Evolutionary conservation across 2,329 filamentous ascomycete species (phyloP), one percentile per base, ranked within the genome.

Genomic region (Apiospora hydei): DNA sequence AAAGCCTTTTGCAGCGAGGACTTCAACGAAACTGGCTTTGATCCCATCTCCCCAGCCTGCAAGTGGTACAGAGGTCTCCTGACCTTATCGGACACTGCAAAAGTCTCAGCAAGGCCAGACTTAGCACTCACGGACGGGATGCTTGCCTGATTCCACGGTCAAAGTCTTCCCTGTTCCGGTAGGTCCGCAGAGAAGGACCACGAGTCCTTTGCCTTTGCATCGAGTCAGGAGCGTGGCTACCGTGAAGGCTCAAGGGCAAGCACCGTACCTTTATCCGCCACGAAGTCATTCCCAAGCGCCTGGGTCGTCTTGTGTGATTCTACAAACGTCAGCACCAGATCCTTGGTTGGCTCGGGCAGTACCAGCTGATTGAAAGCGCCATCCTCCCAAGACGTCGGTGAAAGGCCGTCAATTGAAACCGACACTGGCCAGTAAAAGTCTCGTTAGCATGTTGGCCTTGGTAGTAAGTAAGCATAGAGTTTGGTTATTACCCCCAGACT

Each of bases 101-200:
- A 11, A 2, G 21, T 0, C 0, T 49, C 8, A 49, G 21, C 46
- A 49, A 7, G 10, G 11, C 6, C 21, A 8, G 10, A n/a, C 10
- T 3, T 1, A 3, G 3, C 6, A 21, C 21, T n/a, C 3, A 3
- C 7, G 8, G 3, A n/a, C 6, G 21, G 2, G 8, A 8, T 10
- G 18, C 4, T n/a, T 10, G n/a, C 46, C 46, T 2, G 46, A 49
- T 49, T 49, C 18, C 7, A 49, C 46, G 18, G 46, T n/a, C 21
- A 49, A 49, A n/a, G 46, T 49, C 7, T 49, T n/a, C 3, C 46
- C 46, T 8, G 46, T 49, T 1, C 46, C 46, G 7, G 46, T 49
- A 0, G 46, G 46, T 10, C 46, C 46, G n/a, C 46, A n/a, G 18
- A 49, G 21, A 49, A 49, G 46, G 1, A 49, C 8, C 1, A 49